A percentile compares a stretch with the other conserved stretches of the same genome.
phyloP scores from a whole-genome alignment of 1,139 yeast species.

The Candida pseudoviswanathii region DNA sequence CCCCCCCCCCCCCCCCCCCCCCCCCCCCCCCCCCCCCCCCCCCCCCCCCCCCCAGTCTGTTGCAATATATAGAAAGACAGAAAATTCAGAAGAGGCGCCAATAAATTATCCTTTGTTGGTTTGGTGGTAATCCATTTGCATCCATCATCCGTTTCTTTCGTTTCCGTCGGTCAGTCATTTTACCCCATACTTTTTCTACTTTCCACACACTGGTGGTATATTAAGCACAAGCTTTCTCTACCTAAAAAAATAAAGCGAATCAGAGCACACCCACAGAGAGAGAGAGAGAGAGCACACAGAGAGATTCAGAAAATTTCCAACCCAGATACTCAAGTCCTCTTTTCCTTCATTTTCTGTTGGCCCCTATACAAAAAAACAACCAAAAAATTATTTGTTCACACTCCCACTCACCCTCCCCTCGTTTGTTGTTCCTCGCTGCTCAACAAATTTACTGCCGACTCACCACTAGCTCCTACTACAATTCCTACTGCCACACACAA shows the following conservation, averaged over 20 bases:
- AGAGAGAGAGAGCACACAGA: not conserved
- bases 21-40: too few species aligned
- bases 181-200: constrained; percentile 3
- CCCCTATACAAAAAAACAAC: not conserved
- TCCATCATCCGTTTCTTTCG: too few species aligned
- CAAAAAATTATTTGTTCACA: not conserved
- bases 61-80: too few species aligned
- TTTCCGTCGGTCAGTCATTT: not conserved
- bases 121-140: not conserved
- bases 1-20: too few species aligned
- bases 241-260: not conserved
- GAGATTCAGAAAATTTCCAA: not conserved
- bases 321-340: not conserved
- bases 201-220: not conserved
- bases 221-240: not conserved
- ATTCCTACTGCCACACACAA: not conserved
- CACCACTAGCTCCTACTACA: not conserved
- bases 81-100: not conserved
- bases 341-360: constrained; percentile 1
- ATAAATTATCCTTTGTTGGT: not conserved
- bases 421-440: not conserved
- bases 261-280: not conserved
- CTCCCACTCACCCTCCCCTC: not conserved
- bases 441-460: not conserved
- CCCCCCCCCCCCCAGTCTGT: too few species aligned